A percentile compares a stretch with the other conserved stretches of the same genome.
Conservation (phyloP, 441 rosid species). For the Gossypium gossypioides region DNA sequence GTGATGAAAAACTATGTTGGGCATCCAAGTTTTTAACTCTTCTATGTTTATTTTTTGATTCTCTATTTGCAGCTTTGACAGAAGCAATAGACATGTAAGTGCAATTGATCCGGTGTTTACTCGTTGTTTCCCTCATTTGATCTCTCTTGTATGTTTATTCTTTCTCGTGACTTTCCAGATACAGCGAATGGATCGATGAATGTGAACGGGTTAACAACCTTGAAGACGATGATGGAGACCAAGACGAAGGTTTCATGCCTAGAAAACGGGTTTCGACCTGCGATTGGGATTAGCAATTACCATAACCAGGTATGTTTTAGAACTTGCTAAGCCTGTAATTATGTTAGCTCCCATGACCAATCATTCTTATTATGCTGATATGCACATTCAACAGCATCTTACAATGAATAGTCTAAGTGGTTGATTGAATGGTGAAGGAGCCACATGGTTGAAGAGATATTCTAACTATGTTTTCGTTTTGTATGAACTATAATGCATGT, state of each 20-base stretch:
- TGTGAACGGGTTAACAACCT: constrained; percentile 29
- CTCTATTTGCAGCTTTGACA: constrained; percentile 51
- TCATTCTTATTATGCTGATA: background rate
- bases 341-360: background rate
- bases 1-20: background rate
- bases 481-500: background rate
- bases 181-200: constrained; percentile 62
- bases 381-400: background rate
- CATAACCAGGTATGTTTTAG: background rate
- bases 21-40: background rate
- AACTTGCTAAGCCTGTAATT: constrained; percentile 3
- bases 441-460: background rate
- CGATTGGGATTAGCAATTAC: background rate
- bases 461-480: background rate
- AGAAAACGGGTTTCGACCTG: background rate
- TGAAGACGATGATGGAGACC: background rate
- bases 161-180: background rate
- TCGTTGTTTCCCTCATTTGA: background rate
- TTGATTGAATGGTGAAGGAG: background rate
- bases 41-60: background rate
- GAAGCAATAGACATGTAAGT: constrained; percentile 34
- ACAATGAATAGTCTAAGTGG: background rate
- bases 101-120: background rate
- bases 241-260: background rate
- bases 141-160: background rate